Base-by-base conservation (phyloP, 371 early-diverging fungal genomes). In the Mortierella sp. region DNA sequence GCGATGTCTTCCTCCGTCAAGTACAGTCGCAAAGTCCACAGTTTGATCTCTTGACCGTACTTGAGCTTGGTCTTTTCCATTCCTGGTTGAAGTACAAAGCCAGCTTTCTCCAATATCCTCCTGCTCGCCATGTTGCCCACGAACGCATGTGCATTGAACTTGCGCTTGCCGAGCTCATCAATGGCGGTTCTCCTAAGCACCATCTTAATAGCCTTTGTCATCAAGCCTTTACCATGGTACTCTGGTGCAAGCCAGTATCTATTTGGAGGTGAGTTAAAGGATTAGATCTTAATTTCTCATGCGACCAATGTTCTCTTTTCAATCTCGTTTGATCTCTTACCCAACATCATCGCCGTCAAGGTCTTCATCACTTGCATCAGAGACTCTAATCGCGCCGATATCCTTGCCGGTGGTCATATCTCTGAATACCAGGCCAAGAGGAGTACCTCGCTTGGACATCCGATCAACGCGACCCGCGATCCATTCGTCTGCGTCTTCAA, bases 161-260 rank as follows among this genome's bases (percentile, higher is more conserved):
- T 68, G 39, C 76, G 76, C 34, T 74, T 74, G 39, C 76, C 76
- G n/a, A 60, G 45, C 27, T 68, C 54, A 8, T 49, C 41, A 44
- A 74, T 49, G 17, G 68, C 49, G n/a, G 57, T 19, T 21, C 51
- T 57, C 17, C 55, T 50, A 0, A 74, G 58, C 39, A 68, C 27
- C 47, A 67, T 21, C 50, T 57, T 52, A 7, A 68, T 40, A 0
- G 76, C 76, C n/a, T 64, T 67, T 9, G 76, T 49, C 68, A 74
- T 68, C 27, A 74, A 16, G 3, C 76, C 76, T 25, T 60, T 52
- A 4, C 76, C 68, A 13, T 64, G 76, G 51, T 68, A 68, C 8
- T 67, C 76, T 13, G 69, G 65, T 0, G 64, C 59, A 16, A 74
- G 60, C 69, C 76, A 74, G 46, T 68, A 74, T n/a, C 76, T 68